Evolutionary conservation across 148 eudicot species (phyloP).

Genomic region (Limonium bicolor): DNA sequence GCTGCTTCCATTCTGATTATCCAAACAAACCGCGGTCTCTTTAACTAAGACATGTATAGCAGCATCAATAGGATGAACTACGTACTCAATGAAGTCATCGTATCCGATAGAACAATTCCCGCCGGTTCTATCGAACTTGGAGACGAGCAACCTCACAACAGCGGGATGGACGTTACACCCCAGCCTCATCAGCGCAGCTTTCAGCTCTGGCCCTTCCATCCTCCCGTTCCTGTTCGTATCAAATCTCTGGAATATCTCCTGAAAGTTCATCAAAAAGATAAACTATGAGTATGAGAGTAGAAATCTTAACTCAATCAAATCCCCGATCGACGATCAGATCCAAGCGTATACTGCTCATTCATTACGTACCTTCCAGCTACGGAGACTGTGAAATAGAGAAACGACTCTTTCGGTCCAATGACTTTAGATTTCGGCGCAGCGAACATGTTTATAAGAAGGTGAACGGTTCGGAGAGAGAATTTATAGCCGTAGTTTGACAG

Average conservation of each 20-base stretch:
- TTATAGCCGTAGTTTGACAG: slow-evolving; percentile 8
- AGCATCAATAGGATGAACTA: too few species aligned
- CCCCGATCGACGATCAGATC: background rate
- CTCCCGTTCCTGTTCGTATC: background rate
- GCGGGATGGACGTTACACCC: background rate
- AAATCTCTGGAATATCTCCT: slow-evolving; percentile 1
- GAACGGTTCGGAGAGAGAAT: slow-evolving; percentile 14
- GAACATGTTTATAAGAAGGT: slow-evolving; percentile 13
- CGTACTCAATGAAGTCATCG: slow-evolving; percentile 7
- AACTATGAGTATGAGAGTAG: too few species aligned
- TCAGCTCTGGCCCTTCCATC: background rate
- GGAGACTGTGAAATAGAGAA: slow-evolving; percentile 6
- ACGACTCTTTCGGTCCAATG: slow-evolving; percentile 1
- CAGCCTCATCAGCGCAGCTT: slow-evolving; percentile 1
- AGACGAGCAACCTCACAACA: slow-evolving; percentile 1
- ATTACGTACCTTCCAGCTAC: slow-evolving; percentile 10
- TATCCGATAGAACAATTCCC: slow-evolving; percentile 1
- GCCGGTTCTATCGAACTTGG: slow-evolving; percentile 2
- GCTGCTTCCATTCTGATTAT: too few species aligned
- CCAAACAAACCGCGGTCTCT: too few species aligned
- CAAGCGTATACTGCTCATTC: too few species aligned
- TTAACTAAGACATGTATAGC: too few species aligned
- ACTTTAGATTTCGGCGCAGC: slow-evolving; percentile 7
- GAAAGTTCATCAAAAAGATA: too few species aligned
- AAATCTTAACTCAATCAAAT: too few species aligned